Conservation (phyloP, 2,329 filamentous ascomycete genomes). For the Fusarium keratoplasticum region DNA sequence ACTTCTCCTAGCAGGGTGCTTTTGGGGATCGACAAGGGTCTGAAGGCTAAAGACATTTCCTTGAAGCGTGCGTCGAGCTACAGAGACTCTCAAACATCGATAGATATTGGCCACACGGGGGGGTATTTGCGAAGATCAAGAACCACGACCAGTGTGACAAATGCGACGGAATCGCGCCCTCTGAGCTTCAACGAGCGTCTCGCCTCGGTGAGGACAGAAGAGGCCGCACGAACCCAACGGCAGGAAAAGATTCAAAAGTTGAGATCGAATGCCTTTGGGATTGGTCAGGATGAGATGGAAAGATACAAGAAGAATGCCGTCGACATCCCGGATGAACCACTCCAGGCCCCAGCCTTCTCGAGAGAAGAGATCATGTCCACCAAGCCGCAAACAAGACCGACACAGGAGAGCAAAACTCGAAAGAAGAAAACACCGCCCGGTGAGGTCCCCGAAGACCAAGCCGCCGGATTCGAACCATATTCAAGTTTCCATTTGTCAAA, state of each 20-base stretch:
- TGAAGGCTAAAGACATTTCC: slow-evolving; percentile 84
- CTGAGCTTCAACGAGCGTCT: slow-evolving; percentile 87
- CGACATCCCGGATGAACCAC: slow-evolving; percentile 62
- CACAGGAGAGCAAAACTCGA: slow-evolving; percentile 26
- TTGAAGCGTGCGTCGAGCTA: slow-evolving; percentile 76
- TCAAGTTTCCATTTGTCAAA: slow-evolving; percentile 87
- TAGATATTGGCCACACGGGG: slow-evolving; percentile 41
- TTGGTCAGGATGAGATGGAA: slow-evolving; percentile 69
- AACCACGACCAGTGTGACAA: slow-evolving; percentile 50
- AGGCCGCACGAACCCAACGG: slow-evolving; percentile 62
- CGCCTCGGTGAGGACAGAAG: slow-evolving; percentile 73
- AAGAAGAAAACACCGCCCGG: slow-evolving; percentile 33
- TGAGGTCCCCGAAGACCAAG: slow-evolving; percentile 42
- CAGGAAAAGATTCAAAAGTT: slow-evolving; percentile 64
- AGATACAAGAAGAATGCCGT: slow-evolving; percentile 68
- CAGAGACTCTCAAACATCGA: slow-evolving; percentile 42
- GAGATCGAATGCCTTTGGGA: slow-evolving; percentile 67
- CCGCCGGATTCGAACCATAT: slow-evolving; percentile 80
- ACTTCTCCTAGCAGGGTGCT: slow-evolving; percentile 83
- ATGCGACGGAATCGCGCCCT: slow-evolving; percentile 51
- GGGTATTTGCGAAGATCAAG: slow-evolving; percentile 58
- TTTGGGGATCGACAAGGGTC: slow-evolving; percentile 90
- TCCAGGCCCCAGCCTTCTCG: slow-evolving; percentile 65
- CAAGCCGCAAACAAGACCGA: slow-evolving; percentile 21
- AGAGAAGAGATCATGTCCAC: slow-evolving; percentile 70